These are phyloP conservation scores for Botryosphaeria dothidea DNA, from an alignment of 2,329 filamentous ascomycete species.

Conservation along the genomic window DNA sequence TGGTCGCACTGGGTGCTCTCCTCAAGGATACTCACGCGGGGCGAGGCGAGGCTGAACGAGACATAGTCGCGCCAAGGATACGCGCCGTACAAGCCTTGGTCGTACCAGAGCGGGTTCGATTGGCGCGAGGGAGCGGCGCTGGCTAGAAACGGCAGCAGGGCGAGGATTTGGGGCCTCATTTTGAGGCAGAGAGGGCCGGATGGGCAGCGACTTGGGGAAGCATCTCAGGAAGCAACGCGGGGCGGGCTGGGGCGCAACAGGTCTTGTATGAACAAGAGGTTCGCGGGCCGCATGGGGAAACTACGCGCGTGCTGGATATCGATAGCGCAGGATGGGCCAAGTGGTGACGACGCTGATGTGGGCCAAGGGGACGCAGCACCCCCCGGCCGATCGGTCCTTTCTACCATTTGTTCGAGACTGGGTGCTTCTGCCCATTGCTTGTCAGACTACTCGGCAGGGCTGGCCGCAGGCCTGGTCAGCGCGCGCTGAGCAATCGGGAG, in stretches of 20 bases:
- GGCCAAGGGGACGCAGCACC: background rate
- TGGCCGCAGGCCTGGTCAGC: background rate
- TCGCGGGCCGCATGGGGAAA: background rate
- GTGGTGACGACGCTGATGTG: slow-evolving; percentile 9
- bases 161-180: slow-evolving; percentile 11
- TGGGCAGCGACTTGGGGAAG: background rate
- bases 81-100: slow-evolving; percentile 18
- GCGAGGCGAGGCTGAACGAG: slow-evolving; percentile 18
- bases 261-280: background rate
- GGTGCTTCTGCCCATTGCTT: background rate
- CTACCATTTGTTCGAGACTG: no score
- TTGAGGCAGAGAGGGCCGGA: background rate
- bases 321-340: background rate
- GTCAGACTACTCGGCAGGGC: background rate
- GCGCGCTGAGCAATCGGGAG: background rate
- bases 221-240: background rate
- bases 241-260: background rate
- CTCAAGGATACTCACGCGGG: slow-evolving; percentile 22
- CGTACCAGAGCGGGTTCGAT: slow-evolving; percentile 19
- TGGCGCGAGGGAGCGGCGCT: slow-evolving; percentile 5
- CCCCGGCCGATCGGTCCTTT: background rate
- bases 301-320: slow-evolving; percentile 5
- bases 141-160: background rate
- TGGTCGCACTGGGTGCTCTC: slow-evolving; percentile 22
- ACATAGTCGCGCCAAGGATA: slow-evolving; percentile 17